A percentile compares a stretch with the other conserved stretches of the same genome.
Evolutionary conservation across 2,329 filamentous ascomycete genomes (phyloP).

Genomic region (Dactylellina drechsleri): DNA sequence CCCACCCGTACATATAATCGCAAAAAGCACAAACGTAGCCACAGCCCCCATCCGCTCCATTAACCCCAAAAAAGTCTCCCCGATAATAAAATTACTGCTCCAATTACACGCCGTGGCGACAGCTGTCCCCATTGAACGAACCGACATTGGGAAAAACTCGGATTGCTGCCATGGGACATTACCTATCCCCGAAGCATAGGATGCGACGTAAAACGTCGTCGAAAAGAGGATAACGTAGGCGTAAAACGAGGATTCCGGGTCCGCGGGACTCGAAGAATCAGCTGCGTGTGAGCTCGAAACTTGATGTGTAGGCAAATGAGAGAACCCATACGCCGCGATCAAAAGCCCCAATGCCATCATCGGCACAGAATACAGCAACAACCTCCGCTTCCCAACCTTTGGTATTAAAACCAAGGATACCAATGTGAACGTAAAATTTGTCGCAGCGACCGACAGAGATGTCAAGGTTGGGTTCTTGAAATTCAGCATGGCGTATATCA

Average conservation of each 20-base stretch:
- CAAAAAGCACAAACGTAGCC: conserved; percentile 52
- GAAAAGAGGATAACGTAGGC: conserved; percentile 73
- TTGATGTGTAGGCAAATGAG: conserved; percentile 61
- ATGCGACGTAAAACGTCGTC: conserved; percentile 83
- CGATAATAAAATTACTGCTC: conserved; percentile 85
- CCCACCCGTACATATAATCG: conserved; percentile 63
- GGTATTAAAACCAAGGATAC: conserved; percentile 80
- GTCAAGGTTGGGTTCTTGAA: conserved; percentile 83
- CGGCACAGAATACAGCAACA: conserved; percentile 83
- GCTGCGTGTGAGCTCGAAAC: neutral
- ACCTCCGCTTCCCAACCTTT: conserved; percentile 78
- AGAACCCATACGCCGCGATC: conserved; percentile 77
- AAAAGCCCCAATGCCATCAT: conserved; percentile 81
- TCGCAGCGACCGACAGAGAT: conserved; percentile 80
- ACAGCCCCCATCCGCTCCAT: conserved; percentile 73
- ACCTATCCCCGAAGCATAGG: conserved; percentile 86
- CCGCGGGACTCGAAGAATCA: conserved; percentile 1
- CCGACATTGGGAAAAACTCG: conserved; percentile 83
- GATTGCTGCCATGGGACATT: conserved; percentile 91
- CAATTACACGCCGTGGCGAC: conserved; percentile 85
- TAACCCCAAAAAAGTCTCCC: conserved; percentile 86
- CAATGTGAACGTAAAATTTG: conserved; percentile 84
- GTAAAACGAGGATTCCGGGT: conserved; percentile 58
- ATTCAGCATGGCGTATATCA: conserved; percentile 79
- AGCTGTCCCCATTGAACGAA: conserved; percentile 77